Evolutionary conservation across 2,329 filamentous ascomycete species (phyloP), one percentile per base, ranked within the genome.

Genomic region (Curvularia sp.): DNA sequence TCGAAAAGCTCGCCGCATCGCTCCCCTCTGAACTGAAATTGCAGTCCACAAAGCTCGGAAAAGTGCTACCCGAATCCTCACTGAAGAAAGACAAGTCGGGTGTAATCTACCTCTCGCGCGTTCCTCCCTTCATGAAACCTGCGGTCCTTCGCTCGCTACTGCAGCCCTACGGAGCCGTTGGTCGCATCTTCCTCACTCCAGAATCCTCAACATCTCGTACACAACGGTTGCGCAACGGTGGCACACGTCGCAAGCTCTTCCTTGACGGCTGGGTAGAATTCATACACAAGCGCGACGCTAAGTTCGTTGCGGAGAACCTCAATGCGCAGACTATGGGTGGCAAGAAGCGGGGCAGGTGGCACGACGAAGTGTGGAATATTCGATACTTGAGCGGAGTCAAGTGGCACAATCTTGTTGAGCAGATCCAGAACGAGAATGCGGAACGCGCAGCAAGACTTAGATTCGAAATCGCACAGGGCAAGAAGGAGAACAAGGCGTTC

Each of bases 191-290:
- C 79, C 84, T 94, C 18, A 87, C 90, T 0, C 91, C 91, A 12
- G 91, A 95, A 77, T 88, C 92, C 71, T 84, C 88, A 0, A 76
- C 84, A 3, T 83, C 85, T 5, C 89, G 91, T 67, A 81, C 85
- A 7, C 84, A 86, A 26, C 88, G 92, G 30, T 83, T 93, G 12
- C 84, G 85, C 54, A 84, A 83, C 50, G 92, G 92, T 50, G 92
- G 92, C 58, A 95, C 94, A 80, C 93, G 93, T 80, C 92, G 93
- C 77, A 86, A 88, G 59, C 86, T 86, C n/a, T 95, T 88, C 78
- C 89, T 87, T 3, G 92, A 96, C 76, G 92, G 92, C 46, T 96
- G 92, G 92, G 87, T 95, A 28, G 92, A 96, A 75, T 96, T 94
- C 69, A 77, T 87, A 35, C 83, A 84, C 62, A 95, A 95, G 77